phyloP scores from a whole-genome alignment of 768 basidiomycete genomes.

The Pisolithus microcarpus region DNA sequence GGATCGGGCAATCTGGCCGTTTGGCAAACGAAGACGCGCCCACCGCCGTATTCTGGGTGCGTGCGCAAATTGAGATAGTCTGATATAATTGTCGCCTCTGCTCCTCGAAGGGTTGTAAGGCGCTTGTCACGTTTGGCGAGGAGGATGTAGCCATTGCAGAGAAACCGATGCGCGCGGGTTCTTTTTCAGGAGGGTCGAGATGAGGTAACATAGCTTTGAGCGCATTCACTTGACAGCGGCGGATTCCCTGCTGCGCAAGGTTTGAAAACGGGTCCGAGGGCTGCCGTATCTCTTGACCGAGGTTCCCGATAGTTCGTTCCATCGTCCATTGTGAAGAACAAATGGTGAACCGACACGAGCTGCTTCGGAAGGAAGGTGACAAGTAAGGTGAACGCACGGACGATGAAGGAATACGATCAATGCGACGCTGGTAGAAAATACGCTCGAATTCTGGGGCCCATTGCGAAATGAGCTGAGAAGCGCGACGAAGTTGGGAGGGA shows the following conservation, averaged over 20 bases:
- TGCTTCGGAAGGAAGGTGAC: conserved; percentile 12
- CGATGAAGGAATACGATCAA: conserved; percentile 5
- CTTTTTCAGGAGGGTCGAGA: too few species aligned
- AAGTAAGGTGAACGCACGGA: conserved; percentile 18
- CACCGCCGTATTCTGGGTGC: not conserved
- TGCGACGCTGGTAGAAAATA: conserved; percentile 17
- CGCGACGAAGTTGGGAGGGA: not conserved
- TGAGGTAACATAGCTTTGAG: not conserved
- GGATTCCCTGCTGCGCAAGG: too few species aligned
- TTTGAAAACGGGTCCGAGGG: too few species aligned
- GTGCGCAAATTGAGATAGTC: too few species aligned
- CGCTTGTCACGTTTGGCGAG: too few species aligned
- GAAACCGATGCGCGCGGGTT: too few species aligned
- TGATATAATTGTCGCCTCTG: too few species aligned
- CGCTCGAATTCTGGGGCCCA: conserved; percentile 22
- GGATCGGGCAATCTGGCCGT: not conserved
- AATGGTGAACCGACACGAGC: conserved; percentile 11
- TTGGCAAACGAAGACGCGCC: not conserved
- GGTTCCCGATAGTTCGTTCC: too few species aligned
- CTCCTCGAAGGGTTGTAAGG: too few species aligned
- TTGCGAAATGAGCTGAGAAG: conserved; percentile 7
- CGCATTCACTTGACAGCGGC: too few species aligned
- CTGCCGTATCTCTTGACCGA: too few species aligned
- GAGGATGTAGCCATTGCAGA: too few species aligned
- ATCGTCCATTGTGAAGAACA: not conserved